phyloP scores from a whole-genome alignment of 2,329 filamentous ascomycete species.

The Verticillium klebahnii region DNA sequence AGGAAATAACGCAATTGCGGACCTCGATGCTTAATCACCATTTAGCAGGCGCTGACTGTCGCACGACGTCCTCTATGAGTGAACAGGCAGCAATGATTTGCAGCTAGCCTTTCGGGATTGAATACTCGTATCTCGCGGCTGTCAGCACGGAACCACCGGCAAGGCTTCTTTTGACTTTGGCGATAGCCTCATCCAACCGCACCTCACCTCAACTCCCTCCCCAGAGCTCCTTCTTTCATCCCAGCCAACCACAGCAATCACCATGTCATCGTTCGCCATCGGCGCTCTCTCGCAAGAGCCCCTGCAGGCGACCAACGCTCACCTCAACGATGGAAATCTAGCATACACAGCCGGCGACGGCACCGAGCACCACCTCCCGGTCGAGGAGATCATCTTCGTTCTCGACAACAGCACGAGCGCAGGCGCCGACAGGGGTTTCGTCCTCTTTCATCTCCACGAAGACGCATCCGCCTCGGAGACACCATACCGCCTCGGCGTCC shows the following conservation, averaged over 20 bases:
- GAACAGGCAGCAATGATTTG: background rate
- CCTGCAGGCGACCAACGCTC: background rate
- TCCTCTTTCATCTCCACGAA: conserved; percentile 35
- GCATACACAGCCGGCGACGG: conserved; percentile 5
- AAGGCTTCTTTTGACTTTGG: too few relatives aligned
- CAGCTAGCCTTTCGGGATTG: background rate
- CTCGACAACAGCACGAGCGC: background rate
- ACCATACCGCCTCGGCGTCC: conserved; percentile 23
- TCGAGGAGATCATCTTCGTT: conserved; percentile 20
- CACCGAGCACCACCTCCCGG: conserved; percentile 5
- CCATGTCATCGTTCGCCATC: background rate
- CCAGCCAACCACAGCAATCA: background rate
- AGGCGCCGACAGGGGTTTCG: background rate
- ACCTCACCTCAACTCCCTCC: background rate
- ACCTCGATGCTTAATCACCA: background rate
- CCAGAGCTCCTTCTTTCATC: background rate
- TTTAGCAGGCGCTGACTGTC: background rate
- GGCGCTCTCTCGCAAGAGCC: background rate
- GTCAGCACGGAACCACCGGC: too few relatives aligned
- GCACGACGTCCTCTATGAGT: background rate
- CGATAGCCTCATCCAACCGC: too few relatives aligned
- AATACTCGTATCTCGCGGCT: too few relatives aligned
- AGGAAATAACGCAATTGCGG: background rate
- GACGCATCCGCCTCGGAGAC: conserved; percentile 17
- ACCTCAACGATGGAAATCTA: conserved; percentile 7